Base-by-base conservation (phyloP, 176 grass and related monocot genomes). In the Juncus effusus region DNA sequence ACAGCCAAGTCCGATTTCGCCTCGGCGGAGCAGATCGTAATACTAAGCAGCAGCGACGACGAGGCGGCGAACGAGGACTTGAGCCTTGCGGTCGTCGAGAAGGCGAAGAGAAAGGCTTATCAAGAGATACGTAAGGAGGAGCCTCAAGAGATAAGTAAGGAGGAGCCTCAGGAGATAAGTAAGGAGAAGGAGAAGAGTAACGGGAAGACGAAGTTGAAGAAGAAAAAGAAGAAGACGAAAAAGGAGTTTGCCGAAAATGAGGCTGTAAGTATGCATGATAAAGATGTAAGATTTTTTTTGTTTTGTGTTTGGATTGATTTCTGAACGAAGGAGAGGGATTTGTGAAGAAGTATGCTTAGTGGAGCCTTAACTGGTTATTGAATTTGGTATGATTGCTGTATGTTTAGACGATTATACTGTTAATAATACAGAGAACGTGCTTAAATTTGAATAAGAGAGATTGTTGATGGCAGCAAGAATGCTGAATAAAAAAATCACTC, bases 31-130 rank as follows among this genome's bases (percentile, higher is more conserved):
- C 51, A 1, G n/a, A 61, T 76, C 15, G 47, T 72, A 19, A 3
- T 64, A 15, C 2, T 64, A 51, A 39, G 53, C 63, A 81, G 83
- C 40, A 85, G 77, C 5, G 87, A 83, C 4, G 88, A 95, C 3
- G 90, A 91, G 41, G 82, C 87, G 6, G 62, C 82, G 16, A 99
- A 99, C 83, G 81, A 86, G 78, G 94, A 99, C 61, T 85, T 99
- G 61, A 89, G 67, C 45, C 78, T 99, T 8, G 88, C 87, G 51
- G 84, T 99, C 75, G 7, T 99, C 19, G 80, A 78, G 68, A 78
- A 77, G 73, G 80, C 82, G 61, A 75, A 79, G 51, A 69, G 82
- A 56, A 62, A 75, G 6, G 61, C 49, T 44, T n/a, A 13, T 35
- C 12, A 52, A 4, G 64, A 36, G 12, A 3, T 59, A 42, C 36